phyloP scores from a whole-genome alignment of 108 stramenopile genomes.

The Hondaea fermentalgiana region DNA sequence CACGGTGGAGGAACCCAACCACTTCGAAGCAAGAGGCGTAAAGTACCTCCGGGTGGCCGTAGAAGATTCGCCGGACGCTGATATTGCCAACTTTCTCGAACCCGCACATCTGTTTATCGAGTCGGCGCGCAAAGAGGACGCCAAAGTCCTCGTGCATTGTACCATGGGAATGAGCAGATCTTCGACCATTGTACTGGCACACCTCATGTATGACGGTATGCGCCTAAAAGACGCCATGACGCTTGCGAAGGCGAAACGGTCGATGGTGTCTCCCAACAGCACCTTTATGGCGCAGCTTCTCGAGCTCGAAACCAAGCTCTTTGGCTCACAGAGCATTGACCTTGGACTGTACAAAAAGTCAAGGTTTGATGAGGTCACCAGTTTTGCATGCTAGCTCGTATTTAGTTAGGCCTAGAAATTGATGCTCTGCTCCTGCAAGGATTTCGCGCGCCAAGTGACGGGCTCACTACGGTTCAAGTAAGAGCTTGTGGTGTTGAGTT shows the following conservation, averaged over 20 bases:
- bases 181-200: neutral
- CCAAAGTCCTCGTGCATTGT: neutral
- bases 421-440: no score
- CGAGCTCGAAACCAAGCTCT: neutral
- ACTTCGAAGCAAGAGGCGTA: neutral
- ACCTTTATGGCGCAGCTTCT: neutral
- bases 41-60: neutral
- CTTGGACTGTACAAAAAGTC: neutral
- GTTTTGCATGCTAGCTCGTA: neutral
- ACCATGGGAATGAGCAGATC: conserved; percentile 10
- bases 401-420: no score
- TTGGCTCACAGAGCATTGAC: neutral
- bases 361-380: neutral
- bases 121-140: neutral
- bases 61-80: neutral
- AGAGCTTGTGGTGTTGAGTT: no score
- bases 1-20: neutral
- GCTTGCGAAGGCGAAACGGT: neutral
- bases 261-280: neutral
- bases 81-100: neutral
- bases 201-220: neutral
- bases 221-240: neutral
- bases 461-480: no score
- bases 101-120: neutral
- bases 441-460: no score